These are phyloP conservation scores for Nyctanthes arbortristis DNA, from an alignment of 257 asterid species.

Conservation along the genomic window DNA sequence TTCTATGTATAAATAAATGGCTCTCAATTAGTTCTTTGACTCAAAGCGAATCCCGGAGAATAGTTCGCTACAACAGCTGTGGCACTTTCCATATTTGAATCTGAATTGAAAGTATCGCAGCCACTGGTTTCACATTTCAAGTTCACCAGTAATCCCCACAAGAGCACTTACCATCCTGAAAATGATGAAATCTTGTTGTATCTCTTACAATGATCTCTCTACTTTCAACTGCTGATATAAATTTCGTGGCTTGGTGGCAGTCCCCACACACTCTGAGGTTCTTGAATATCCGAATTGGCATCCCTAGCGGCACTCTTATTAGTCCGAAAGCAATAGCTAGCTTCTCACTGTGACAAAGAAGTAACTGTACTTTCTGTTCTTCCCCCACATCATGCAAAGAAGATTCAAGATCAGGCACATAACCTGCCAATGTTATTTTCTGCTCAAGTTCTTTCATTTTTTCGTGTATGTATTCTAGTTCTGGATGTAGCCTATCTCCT, in stretches of 20 bases:
- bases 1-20: neutral
- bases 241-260: slow-evolving; percentile 68
- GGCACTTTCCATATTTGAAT: neutral
- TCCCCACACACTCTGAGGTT: slow-evolving; percentile 77
- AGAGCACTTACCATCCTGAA: slow-evolving; percentile 64
- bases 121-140: neutral
- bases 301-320: slow-evolving; percentile 36
- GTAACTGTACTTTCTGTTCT: slow-evolving; percentile 69
- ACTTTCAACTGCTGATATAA: slow-evolving; percentile 56
- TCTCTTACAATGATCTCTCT: slow-evolving; percentile 78
- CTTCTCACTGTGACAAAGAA: slow-evolving; percentile 78
- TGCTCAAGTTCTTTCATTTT: slow-evolving; percentile 63
- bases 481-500: slow-evolving; percentile 73
- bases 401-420: slow-evolving; percentile 64
- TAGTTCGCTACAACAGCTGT: neutral
- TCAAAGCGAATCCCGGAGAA: neutral
- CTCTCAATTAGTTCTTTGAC: neutral
- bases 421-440: slow-evolving; percentile 75
- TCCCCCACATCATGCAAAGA: slow-evolving; percentile 66
- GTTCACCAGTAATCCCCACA: slow-evolving; percentile 78
- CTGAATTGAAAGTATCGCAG: neutral
- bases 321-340: slow-evolving; percentile 74
- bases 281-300: slow-evolving; percentile 64
- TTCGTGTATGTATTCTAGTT: slow-evolving; percentile 44
- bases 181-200: slow-evolving; percentile 76